Evolutionary conservation across 441 rosid genomes (phyloP), one percentile per base, ranked within the genome.

Genomic region (Populus hybrid): DNA sequence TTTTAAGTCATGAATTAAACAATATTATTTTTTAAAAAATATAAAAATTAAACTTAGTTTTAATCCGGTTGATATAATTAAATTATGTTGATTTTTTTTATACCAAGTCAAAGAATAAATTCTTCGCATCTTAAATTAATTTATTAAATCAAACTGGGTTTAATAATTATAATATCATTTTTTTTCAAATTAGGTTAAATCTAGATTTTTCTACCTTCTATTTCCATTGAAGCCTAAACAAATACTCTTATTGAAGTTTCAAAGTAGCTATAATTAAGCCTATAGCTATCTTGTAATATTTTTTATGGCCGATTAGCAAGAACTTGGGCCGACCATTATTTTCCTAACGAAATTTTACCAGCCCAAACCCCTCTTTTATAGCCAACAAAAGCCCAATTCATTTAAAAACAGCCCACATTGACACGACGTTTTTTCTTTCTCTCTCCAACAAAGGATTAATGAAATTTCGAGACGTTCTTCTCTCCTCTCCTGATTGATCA

Each of bases 11-110:
- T 38, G 46, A 10, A 38, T 10, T 38, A 38, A 38, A 38, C 3
- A 0, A 38, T 9, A 38, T 9, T 38, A 38, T 38, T 38, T 38
- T 36, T 36, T 8, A 0, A 1, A 38, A 38, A 38, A 38, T 3
- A 38, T 40, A 40, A 40, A 40, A 10, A 40, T 40, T 40, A 40
- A 40, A 40, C 4, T 40, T 1, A 40, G 4, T 38, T 38, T 38
- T 10, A 0, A 38, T 38, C 3, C 0, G 4, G 3, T 38, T 0
- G 12, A 10, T 38, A 0, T 40, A 10, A 40, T 40, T 10, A 40
- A 40, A 40, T 40, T 40, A 40, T 2, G 4, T 10, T 40, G 46
- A 40, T n/a, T 2, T 40, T 40, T 40, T 40, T 10, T 40, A 40
- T 10, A 40, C 46, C 0, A 40, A 40, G 46, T 2, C 46, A 10